Conservation (phyloP, 176 grass and related monocot species). For the Hyparrhenia diplandra region DNA sequence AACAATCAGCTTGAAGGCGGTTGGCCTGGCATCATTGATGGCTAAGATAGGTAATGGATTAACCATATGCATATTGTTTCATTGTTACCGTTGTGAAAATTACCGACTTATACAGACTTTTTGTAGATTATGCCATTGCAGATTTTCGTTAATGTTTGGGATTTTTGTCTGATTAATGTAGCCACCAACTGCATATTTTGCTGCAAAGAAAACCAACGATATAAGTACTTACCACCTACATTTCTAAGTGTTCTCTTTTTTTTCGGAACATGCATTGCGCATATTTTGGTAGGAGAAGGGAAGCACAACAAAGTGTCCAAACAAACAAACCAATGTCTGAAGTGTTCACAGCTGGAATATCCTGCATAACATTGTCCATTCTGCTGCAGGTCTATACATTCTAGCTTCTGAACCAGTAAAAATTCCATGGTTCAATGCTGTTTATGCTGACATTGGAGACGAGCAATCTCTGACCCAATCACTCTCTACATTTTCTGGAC, state of each 20-base stretch:
- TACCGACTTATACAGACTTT: slow-evolving; percentile 8
- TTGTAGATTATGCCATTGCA: background rate
- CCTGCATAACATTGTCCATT: slow-evolving; percentile 24
- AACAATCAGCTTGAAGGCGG: slow-evolving; percentile 82
- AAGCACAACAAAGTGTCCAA: background rate
- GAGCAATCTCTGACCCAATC: slow-evolving; percentile 82
- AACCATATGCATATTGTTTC: background rate
- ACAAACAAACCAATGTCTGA: background rate
- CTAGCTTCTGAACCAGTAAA: slow-evolving; percentile 77
- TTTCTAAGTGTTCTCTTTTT: slow-evolving; percentile 4
- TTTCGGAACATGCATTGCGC: background rate
- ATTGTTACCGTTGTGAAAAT: background rate
- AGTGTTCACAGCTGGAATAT: background rate
- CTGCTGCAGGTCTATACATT: slow-evolving; percentile 65
- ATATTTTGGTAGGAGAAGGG: background rate
- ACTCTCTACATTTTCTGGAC: slow-evolving; percentile 81
- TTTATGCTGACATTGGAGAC: slow-evolving; percentile 87
- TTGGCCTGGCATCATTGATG: slow-evolving; percentile 78
- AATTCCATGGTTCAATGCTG: slow-evolving; percentile 81
- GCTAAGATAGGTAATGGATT: slow-evolving; percentile 60
- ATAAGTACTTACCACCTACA: background rate
- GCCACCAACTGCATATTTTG: background rate
- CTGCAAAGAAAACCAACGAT: slow-evolving; percentile 4
- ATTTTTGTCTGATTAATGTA: background rate
- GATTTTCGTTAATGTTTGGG: background rate